Evolutionary conservation across 495 filamentous ascomycete species (phyloP).

Genomic region (Penicillium pulvis): DNA sequence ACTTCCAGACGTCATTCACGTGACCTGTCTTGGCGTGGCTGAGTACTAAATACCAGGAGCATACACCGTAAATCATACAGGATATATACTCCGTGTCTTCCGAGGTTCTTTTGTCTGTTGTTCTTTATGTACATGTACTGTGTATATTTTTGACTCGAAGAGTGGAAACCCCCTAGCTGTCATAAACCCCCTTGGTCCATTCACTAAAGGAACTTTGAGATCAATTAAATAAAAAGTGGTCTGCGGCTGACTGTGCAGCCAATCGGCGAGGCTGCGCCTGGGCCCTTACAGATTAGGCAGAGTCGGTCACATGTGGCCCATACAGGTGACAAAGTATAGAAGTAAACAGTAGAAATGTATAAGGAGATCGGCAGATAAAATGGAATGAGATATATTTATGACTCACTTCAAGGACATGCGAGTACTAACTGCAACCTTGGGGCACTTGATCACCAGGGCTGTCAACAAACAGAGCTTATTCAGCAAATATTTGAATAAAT

Average conservation of each 20-base stretch:
- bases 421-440: neutral
- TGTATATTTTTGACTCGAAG: neutral
- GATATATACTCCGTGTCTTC: neutral
- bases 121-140: neutral
- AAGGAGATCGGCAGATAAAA: neutral
- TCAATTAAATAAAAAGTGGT: slow-evolving; percentile 1
- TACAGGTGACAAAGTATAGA: slow-evolving; percentile 1
- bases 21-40: slow-evolving; percentile 1
- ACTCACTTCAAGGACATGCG: neutral
- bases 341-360: neutral
- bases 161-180: slow-evolving; percentile 10
- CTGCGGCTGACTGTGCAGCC: slow-evolving; percentile 9
- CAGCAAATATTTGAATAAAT: no score
- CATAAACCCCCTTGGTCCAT: slow-evolving; percentile 7
- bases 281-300: slow-evolving; percentile 25
- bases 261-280: slow-evolving; percentile 10
- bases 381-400: neutral
- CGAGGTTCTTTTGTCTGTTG: neutral
- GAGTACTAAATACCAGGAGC: neutral
- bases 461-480: no score
- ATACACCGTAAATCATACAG: neutral
- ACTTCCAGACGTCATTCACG: slow-evolving; percentile 14
- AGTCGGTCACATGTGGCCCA: slow-evolving; percentile 11
- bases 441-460: no score
- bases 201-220: neutral